These are phyloP conservation scores for Myxozyma geophila DNA, from an alignment of 805 yeast species.

Conservation along the genomic window DNA sequence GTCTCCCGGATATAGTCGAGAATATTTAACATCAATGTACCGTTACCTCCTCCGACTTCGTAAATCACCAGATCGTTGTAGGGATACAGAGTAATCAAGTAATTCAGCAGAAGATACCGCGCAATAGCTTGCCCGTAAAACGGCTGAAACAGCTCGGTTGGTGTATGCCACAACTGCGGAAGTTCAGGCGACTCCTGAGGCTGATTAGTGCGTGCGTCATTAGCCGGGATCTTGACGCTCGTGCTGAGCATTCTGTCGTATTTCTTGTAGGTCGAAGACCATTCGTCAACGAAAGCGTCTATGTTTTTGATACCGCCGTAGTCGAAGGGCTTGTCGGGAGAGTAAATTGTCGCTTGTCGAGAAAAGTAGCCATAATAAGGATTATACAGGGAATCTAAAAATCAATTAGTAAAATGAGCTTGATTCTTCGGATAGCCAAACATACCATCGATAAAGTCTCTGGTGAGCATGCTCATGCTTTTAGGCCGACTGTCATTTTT, in stretches of 20 bases:
- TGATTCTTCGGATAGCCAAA: background rate
- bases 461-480: conserved; percentile 68
- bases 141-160: conserved; percentile 80
- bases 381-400: conserved; percentile 72
- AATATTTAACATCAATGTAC: conserved; percentile 78
- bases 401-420: background rate
- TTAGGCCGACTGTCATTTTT: conserved; percentile 55
- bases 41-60: conserved; percentile 91
- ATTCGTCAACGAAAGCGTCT: conserved; percentile 69
- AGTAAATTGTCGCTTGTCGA: conserved; percentile 75
- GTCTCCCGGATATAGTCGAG: conserved; percentile 63
- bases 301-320: conserved; percentile 61
- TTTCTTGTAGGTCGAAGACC: conserved; percentile 57
- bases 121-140: conserved; percentile 87
- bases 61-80: conserved; percentile 73
- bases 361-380: conserved; percentile 83
- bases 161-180: conserved; percentile 84
- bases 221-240: conserved; percentile 18
- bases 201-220: conserved; percentile 8
- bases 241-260: conserved; percentile 48
- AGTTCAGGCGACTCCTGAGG: conserved; percentile 15
- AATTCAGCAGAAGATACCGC: conserved; percentile 71
- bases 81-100: conserved; percentile 69
- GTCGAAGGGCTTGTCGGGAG: conserved; percentile 66
- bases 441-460: conserved; percentile 71